These are phyloP conservation scores for Fusarium clavum DNA, from an alignment of 2,329 filamentous ascomycete species.

Conservation along the genomic window DNA sequence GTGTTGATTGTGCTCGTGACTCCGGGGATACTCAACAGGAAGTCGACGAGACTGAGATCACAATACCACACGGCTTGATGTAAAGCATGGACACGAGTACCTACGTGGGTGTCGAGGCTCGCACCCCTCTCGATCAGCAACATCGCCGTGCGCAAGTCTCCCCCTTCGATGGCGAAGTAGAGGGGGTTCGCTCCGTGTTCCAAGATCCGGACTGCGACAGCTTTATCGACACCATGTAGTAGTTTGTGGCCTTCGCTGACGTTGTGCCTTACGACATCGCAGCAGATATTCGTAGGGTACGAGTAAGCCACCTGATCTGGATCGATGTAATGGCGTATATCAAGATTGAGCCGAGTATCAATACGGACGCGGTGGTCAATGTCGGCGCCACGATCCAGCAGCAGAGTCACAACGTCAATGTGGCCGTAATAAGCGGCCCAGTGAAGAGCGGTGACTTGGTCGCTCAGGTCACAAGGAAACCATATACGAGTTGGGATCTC, in stretches of 20 bases:
- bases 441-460: slow-evolving; percentile 17
- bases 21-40: neutral
- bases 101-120: neutral
- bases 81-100: slow-evolving; percentile 2
- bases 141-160: neutral
- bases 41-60: neutral
- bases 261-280: neutral
- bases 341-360: neutral
- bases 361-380: slow-evolving; percentile 18
- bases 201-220: neutral
- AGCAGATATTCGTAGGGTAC: neutral
- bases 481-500: neutral
- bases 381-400: neutral
- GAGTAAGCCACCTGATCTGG: neutral
- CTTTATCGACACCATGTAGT: too few species aligned
- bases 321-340: neutral
- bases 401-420: neutral
- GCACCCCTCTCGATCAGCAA: neutral
- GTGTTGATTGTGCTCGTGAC: neutral
- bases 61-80: slow-evolving; percentile 6
- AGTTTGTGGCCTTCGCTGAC: too few species aligned
- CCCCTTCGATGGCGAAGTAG: slow-evolving; percentile 14
- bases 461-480: neutral
- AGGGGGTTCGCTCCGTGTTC: slow-evolving; percentile 17
- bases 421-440: neutral